Conservation (phyloP, 495 filamentous ascomycete species). For the Tetracladium marchalianum region DNA sequence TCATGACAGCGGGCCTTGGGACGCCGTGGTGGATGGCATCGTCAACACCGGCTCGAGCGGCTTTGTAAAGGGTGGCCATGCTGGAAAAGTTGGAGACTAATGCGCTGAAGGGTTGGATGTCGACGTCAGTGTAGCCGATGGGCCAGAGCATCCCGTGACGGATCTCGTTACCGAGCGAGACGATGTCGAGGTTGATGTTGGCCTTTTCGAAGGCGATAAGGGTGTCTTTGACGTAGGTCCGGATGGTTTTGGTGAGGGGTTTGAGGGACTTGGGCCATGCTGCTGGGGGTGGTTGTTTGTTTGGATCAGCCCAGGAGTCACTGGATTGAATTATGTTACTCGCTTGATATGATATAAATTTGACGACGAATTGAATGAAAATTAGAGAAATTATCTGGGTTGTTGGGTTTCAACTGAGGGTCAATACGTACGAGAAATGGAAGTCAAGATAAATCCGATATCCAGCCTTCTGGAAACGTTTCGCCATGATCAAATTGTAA, state of each 20-base stretch:
- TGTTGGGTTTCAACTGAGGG: no score
- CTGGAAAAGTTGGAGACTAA: slow-evolving; percentile 26
- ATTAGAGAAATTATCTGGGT: no score
- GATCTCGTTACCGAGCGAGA: slow-evolving; percentile 36
- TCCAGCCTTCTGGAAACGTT: slow-evolving; percentile 23
- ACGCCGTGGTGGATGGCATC: slow-evolving; percentile 26
- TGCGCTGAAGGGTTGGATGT: slow-evolving; percentile 16
- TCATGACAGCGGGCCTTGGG: slow-evolving; percentile 30
- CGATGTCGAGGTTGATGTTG: slow-evolving; percentile 25
- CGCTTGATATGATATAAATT: no score
- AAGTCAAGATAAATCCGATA: slow-evolving; percentile 26
- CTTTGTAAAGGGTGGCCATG: slow-evolving; percentile 26
- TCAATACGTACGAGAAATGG: slow-evolving; percentile 18
- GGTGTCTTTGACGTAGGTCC: slow-evolving; percentile 28
- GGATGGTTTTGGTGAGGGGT: slow-evolving; percentile 12
- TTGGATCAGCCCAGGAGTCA: slow-evolving; percentile 31
- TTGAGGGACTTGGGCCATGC: slow-evolving; percentile 14
- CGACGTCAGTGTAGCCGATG: slow-evolving; percentile 25
- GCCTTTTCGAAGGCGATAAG: slow-evolving; percentile 21
- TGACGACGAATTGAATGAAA: no score
- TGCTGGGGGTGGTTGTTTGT: slow-evolving; percentile 22
- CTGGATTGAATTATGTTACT: neutral
- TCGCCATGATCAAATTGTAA: slow-evolving; percentile 25
- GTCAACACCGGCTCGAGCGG: slow-evolving; percentile 26
- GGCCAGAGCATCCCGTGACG: slow-evolving; percentile 37